Percentiles rank a stretch among this genome's conserved stretches.
Evolutionary conservation across 1,139 yeast species (phyloP).

Genomic region (Magnusiomyces sp.): DNA sequence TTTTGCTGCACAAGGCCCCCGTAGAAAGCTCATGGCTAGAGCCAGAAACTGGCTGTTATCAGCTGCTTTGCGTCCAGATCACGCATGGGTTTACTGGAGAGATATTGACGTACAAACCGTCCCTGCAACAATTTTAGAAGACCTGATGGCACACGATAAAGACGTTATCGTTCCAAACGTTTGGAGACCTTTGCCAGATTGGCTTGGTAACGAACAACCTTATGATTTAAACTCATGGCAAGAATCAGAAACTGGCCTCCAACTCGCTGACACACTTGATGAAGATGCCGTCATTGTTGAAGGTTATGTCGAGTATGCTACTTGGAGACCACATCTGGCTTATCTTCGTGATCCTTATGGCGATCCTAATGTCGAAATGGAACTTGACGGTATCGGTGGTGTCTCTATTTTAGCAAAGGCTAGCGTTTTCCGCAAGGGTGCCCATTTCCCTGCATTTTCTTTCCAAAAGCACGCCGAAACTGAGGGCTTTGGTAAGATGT

Average conservation of each 20-base stretch:
- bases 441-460: constrained; percentile 85
- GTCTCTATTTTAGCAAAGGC: constrained; percentile 80
- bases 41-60: constrained; percentile 65
- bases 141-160: constrained; percentile 54
- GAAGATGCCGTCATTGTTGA: constrained; percentile 89
- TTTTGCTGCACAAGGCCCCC: constrained; percentile 65
- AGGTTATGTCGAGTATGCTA: constrained; percentile 86
- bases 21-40: constrained; percentile 64
- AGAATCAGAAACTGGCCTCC: constrained; percentile 75
- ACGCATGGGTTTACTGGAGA: constrained; percentile 75
- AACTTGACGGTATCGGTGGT: constrained; percentile 86
- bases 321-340: constrained; percentile 89
- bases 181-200: constrained; percentile 87
- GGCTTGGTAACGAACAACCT: constrained; percentile 85
- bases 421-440: constrained; percentile 67
- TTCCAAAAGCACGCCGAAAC: constrained; percentile 90
- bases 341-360: constrained; percentile 81
- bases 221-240: constrained; percentile 89
- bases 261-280: constrained; percentile 64
- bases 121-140: constrained; percentile 54
- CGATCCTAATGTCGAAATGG: constrained; percentile 80
- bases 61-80: constrained; percentile 57
- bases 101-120: constrained; percentile 63
- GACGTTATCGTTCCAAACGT: constrained; percentile 79
- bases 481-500: constrained; percentile 84